Evolutionary conservation across 169 alveolate species (phyloP).

Genomic region (Plasmodium gonderi): DNA sequence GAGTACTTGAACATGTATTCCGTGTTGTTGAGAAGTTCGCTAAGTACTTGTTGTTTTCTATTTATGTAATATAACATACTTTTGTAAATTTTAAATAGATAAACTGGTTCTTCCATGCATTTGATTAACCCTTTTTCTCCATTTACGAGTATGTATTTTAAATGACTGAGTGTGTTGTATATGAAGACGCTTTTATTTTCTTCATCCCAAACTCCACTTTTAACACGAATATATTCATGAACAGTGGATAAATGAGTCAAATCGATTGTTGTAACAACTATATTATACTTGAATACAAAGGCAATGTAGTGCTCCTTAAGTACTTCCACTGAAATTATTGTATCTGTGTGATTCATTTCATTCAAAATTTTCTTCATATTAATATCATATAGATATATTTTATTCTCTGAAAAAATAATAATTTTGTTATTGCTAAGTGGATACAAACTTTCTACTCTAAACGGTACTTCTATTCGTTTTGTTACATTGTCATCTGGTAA

Average conservation of each 20-base stretch:
- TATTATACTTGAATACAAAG: constrained; percentile 76
- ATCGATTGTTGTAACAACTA: constrained; percentile 79
- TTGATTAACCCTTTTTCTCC: constrained; percentile 69
- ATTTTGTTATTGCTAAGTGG: constrained; percentile 52
- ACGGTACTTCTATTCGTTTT: constrained; percentile 35
- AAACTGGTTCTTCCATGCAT: constrained; percentile 61
- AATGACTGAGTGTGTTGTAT: constrained; percentile 76
- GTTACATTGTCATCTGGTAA: constrained; percentile 57
- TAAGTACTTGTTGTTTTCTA: constrained; percentile 19
- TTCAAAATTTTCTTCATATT: constrained; percentile 38
- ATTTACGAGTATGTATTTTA: constrained; percentile 42
- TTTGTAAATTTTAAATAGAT: constrained; percentile 59
- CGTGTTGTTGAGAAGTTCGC: constrained; percentile 20
- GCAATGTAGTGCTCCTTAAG: constrained; percentile 76
- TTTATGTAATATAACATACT: constrained; percentile 24
- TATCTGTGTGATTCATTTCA: constrained; percentile 75
- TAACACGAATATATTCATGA: constrained; percentile 75
- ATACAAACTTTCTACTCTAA: constrained; percentile 33
- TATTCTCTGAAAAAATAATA: constrained; percentile 18
- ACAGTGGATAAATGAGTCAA: constrained; percentile 73
- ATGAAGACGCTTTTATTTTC: constrained; percentile 70
- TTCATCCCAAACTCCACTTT: constrained; percentile 84
- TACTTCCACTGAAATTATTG: constrained; percentile 72
- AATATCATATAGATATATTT: constrained; percentile 63
- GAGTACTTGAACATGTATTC: constrained; percentile 45